Conservation (phyloP, 345 rosid species). For the Adansonia digitata region DNA sequence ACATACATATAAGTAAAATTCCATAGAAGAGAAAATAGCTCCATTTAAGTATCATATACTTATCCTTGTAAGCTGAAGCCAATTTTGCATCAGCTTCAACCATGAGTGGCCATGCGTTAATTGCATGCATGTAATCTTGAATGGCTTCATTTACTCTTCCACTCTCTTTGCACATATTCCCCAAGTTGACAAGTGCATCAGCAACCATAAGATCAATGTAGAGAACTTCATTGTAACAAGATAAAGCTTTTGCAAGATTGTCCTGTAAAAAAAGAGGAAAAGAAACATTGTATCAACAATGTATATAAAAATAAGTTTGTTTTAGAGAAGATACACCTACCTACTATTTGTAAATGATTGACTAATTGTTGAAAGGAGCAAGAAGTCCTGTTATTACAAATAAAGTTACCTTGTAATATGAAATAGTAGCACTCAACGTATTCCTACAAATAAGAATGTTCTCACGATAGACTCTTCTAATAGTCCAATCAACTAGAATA, state of each 20-base stretch:
- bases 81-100: conserved; percentile 99
- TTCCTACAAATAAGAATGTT: conserved; percentile 48
- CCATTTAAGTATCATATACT: too few relatives aligned
- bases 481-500: neutral
- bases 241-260: conserved; percentile 81
- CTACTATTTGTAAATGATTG: conserved; percentile 94
- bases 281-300: neutral
- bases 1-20: too few relatives aligned
- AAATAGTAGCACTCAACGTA: conserved; percentile 69
- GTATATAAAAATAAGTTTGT: neutral
- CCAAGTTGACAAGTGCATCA: conserved; percentile 94
- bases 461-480: neutral
- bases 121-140: conserved; percentile 84
- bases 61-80: conserved; percentile 98
- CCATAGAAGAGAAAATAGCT: too few relatives aligned
- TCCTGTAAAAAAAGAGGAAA: conserved; percentile 38
- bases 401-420: conserved; percentile 80
- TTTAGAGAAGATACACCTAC: conserved; percentile 21
- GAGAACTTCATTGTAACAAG: conserved; percentile 95
- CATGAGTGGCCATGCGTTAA: conserved; percentile 76
- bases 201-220: conserved; percentile 95
- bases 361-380: conserved; percentile 93
- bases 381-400: conserved; percentile 85
- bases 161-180: conserved; percentile 90
- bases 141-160: conserved; percentile 95